A percentile compares a stretch with the other conserved stretches of the same genome.
phyloP scores from a whole-genome alignment of 768 basidiomycete species.

The Leccinum ochraceum region DNA sequence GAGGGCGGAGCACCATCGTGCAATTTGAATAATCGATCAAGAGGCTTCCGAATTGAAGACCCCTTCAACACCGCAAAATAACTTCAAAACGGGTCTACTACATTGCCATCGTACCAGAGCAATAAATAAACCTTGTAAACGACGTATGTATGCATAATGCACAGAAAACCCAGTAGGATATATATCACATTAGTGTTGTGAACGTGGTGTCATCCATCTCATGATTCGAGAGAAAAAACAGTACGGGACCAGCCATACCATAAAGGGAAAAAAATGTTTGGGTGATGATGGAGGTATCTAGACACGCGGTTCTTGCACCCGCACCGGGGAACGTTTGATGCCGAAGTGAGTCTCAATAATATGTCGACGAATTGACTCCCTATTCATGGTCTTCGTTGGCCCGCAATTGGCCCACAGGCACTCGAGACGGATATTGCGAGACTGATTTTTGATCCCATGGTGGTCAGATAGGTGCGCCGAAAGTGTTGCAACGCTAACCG shows the following conservation, averaged over 20 bases:
- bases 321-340: constrained; percentile 8
- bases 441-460: constrained; percentile 15
- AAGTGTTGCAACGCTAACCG: neutral
- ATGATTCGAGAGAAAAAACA: neutral
- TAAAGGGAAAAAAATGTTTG: no score
- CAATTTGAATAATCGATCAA: constrained; percentile 13
- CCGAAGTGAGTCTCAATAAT: constrained; percentile 16
- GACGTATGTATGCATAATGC: no score
- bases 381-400: constrained; percentile 11
- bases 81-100: neutral
- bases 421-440: neutral
- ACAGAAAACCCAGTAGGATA: neutral
- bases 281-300: neutral
- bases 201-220: no score
- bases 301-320: neutral
- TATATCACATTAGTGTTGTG: no score
- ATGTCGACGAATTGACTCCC: constrained; percentile 24
- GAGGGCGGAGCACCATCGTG: constrained; percentile 3
- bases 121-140: neutral
- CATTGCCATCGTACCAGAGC: neutral
- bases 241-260: no score
- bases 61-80: neutral
- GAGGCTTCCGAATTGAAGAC: no score
- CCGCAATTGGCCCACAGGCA: constrained; percentile 20
- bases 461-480: constrained; percentile 12